Base-by-base conservation (phyloP, 139 green algal genomes). In the Chlamydomonas schloesseri region DNA sequence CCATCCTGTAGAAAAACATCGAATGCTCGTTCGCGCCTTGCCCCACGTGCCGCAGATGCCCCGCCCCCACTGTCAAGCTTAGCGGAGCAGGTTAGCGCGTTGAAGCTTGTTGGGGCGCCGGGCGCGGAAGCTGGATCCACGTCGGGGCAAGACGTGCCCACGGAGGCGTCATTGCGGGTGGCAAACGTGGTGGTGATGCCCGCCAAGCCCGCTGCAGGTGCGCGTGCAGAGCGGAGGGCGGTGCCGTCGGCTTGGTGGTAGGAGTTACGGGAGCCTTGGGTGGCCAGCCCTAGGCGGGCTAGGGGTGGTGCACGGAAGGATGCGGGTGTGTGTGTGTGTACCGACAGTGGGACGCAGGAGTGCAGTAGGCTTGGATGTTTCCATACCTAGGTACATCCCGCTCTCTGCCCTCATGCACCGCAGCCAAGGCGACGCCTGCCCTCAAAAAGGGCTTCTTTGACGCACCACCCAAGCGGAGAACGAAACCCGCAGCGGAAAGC, bases 391-490 rank as follows among this genome's bases (percentile, higher is more conserved):
- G 55, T 2, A 50, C 62, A 6, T 71, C 6, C 20, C 1, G 26
- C 57, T 21, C 58, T 47, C 33, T n/a, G n/a, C 34, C 71, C 50
- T 36, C 18, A n/a, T 29, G 42, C 42, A 50, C 42, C 42, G 42
- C 55, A 81, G 55, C 77, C 26, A 14, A 77, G 28, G 47, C 31
- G 55, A 20, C 68, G 4, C 77, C 81, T 46, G 46, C 68, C 4
- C 28, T 90, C 24, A 89, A 83, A 26, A 87, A 87, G 46, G 91
- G 91, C 29, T 94, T 94, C 71, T 88, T 94, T 47, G 88, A 92
- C 53, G 42, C 77, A 9, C 28, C 68, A 15, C 64, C 72, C 64
- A 88, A 84, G 28, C 65, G 18, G 76, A 91, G 75, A 73, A 67
- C 58, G n/a, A 89, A 86, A 64, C 76, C 86, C 4, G 42, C 58